A percentile compares a stretch with the other conserved stretches of the same genome.
Conservation (phyloP, 129 eudicot genomes). For the Apium graveolens region DNA sequence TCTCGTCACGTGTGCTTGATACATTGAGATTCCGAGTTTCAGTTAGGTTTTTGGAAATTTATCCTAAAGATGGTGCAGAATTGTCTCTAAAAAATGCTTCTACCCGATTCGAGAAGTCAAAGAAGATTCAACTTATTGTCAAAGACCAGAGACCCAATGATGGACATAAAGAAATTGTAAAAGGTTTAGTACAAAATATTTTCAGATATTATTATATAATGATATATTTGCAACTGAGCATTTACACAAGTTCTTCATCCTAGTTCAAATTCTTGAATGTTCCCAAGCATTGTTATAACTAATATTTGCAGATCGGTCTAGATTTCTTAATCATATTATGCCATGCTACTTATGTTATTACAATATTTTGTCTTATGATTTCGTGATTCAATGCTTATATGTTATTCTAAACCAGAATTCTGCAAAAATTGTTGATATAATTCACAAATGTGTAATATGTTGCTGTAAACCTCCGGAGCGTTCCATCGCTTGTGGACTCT, state of each 20-base stretch:
- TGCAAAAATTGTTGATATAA: background rate
- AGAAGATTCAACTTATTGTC: conserved; percentile 29
- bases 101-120: conserved; percentile 56
- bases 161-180: conserved; percentile 31
- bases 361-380: background rate
- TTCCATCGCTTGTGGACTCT: background rate
- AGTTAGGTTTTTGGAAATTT: conserved; percentile 64
- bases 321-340: background rate
- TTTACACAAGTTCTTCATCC: background rate
- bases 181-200: conserved; percentile 32
- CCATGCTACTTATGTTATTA: background rate
- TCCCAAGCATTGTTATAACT: background rate
- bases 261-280: background rate
- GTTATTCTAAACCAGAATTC: too few species aligned
- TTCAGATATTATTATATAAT: background rate
- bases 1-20: conserved; percentile 40
- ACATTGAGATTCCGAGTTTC: conserved; percentile 48
- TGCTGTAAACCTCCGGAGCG: background rate
- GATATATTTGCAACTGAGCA: background rate
- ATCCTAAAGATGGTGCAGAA: conserved; percentile 61
- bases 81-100: conserved; percentile 35
- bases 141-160: conserved; percentile 30
- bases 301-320: background rate
- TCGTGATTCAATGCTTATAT: background rate
- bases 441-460: background rate